These are phyloP conservation scores for Fomitopsis pinicola DNA, from an alignment of 1,284 basidiomycete species.

Conservation along the genomic window DNA sequence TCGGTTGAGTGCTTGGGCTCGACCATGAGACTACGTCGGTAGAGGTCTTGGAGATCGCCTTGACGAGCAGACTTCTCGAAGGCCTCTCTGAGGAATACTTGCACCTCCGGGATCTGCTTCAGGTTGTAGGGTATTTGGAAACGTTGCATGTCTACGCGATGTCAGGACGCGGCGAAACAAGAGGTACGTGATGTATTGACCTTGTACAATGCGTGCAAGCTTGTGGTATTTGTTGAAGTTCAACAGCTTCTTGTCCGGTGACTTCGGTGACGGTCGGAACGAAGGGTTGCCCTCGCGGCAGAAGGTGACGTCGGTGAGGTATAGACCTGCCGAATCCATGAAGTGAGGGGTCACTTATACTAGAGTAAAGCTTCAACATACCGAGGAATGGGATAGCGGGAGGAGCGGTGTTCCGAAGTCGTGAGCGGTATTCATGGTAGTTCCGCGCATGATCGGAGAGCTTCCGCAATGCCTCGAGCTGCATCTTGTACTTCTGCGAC, in stretches of 20 bases:
- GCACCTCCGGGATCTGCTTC: constrained; percentile 81
- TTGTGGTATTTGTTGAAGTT: constrained; percentile 97
- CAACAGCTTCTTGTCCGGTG: constrained; percentile 77
- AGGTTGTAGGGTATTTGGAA: constrained; percentile 88
- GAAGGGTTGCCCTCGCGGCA: constrained; percentile 93
- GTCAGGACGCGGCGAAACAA: not conserved
- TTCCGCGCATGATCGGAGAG: constrained; percentile 89
- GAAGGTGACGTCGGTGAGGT: constrained; percentile 92
- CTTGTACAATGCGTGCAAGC: constrained; percentile 84
- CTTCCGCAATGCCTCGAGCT: constrained; percentile 79
- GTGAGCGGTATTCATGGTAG: constrained; percentile 88
- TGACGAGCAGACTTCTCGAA: constrained; percentile 71
- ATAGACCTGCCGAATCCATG: constrained; percentile 53
- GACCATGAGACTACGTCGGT: constrained; percentile 75
- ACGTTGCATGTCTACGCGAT: constrained; percentile 77
- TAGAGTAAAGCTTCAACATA: constrained; percentile 30
- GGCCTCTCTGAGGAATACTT: constrained; percentile 68
- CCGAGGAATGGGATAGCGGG: constrained; percentile 93
- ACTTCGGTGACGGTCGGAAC: constrained; percentile 74
- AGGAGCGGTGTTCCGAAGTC: constrained; percentile 76
- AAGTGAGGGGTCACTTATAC: not conserved
- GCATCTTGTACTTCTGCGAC: constrained; percentile 77
- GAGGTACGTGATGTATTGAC: constrained; percentile 31
- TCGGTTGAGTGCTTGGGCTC: constrained; percentile 78
- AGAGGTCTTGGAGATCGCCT: constrained; percentile 76